A percentile compares a stretch with the other conserved stretches of the same genome.
Evolutionary conservation across 352 stramenopile genomes (phyloP).

Genomic region (Globisporangium yorkense): DNA sequence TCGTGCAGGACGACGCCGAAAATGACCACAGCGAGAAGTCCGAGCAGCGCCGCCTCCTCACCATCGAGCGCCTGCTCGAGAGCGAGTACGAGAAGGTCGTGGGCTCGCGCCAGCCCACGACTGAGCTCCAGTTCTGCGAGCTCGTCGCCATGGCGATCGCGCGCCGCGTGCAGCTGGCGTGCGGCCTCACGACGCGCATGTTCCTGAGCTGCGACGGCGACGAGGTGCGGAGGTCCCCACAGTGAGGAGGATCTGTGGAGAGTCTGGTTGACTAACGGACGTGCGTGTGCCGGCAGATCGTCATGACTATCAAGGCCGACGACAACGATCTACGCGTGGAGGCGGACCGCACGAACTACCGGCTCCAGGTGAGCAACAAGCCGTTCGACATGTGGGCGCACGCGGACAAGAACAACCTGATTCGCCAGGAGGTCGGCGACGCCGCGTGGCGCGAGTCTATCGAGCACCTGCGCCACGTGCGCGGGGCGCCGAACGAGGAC

Average conservation of each 20-base stretch:
- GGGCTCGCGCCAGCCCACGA: conserved; percentile 34
- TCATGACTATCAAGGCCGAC: conserved; percentile 78
- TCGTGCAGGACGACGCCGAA: conserved; percentile 25
- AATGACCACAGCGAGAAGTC: conserved; percentile 46
- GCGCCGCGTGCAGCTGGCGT: conserved; percentile 66
- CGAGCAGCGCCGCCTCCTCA: conserved; percentile 33
- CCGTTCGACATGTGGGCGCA: conserved; percentile 58
- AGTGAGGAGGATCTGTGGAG: too few relatives aligned
- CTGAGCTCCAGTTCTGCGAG: conserved; percentile 61
- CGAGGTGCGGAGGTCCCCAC: conserved; percentile 16
- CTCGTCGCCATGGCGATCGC: conserved; percentile 56
- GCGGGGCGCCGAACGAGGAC: conserved; percentile 27
- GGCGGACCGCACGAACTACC: conserved; percentile 65
- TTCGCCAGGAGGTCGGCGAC: conserved; percentile 51
- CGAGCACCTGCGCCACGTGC: conserved; percentile 49
- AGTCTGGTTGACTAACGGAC: too few relatives aligned
- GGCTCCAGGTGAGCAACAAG: conserved; percentile 68
- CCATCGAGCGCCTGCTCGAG: conserved; percentile 38
- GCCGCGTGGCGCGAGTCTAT: conserved; percentile 40
- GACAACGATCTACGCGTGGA: conserved; percentile 69
- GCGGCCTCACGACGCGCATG: conserved; percentile 73
- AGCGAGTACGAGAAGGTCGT: conserved; percentile 57
- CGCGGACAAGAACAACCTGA: conserved; percentile 35
- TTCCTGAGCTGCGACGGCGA: conserved; percentile 69
- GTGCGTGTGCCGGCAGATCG: conserved; percentile 28